Evolutionary conservation across 2,329 filamentous ascomycete genomes (phyloP), one percentile per base, ranked within the genome.

Genomic region (Shiraia sp.): DNA sequence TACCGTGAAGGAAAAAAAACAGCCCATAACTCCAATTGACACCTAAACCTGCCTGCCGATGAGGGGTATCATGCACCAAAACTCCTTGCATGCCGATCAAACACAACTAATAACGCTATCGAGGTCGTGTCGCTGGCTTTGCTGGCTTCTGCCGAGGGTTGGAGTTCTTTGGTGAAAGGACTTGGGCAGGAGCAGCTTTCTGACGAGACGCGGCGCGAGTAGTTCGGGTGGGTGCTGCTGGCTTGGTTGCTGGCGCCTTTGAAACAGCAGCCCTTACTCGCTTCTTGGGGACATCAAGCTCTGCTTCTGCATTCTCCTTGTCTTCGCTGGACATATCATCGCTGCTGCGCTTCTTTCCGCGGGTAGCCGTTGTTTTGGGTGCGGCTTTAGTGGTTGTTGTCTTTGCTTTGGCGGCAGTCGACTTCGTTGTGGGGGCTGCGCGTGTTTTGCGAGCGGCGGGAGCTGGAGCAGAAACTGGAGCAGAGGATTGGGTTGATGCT

Each of bases 141-240:
- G 55, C 39, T 13, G 54, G 42, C 39, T 59, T 59, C 17, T 43
- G 32, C n/a, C 40, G 33, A 6, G 43, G 40, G 10, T 57, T 52
- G 31, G 52, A 47, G 25, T 45, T 58, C 32, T 61, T 61, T n/a
- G 57, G 57, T 16, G 57, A 61, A 3, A 61, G 37, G 2, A 61
- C 45, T 7, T 59, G 48, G 1, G 40, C 35, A 12, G 46, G 36
- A 8, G 45, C 38, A 2, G 52, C 38, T 27, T 51, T 57, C 32
- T 55, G 55, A 10, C 56, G 55, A 6, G 57, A 61, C 2, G 54
- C 51, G 10, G 57, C 56, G n/a, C 57, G 56, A 2, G 57, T 61
- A 23, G 51, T 45, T 30, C 57, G 45, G 6, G 44, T 45, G 9
- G 49, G 44, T 13, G 46, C 33, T 23, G 44, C 31, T 4, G 49